Percentiles rank a stretch among this genome's conserved stretches.
Evolutionary conservation across 2,329 filamentous ascomycete genomes (phyloP).

Genomic region (Fusarium goolgardi): DNA sequence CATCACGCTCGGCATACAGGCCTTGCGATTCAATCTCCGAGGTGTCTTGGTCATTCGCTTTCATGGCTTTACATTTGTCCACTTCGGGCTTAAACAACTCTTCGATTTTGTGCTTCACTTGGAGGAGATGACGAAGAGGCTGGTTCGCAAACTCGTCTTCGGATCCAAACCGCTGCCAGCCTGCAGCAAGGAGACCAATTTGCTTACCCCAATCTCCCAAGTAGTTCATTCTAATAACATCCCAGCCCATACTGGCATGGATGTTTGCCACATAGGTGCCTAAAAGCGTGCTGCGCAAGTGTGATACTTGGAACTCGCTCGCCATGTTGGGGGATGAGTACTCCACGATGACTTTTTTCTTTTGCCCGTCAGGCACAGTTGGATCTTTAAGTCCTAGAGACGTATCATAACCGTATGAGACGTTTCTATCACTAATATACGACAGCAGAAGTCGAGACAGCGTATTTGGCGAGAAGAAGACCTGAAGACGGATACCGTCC

Average conservation of each 20-base stretch:
- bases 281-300: conserved; percentile 77
- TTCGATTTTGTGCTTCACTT: conserved; percentile 76
- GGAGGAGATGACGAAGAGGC: conserved; percentile 75
- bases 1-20: conserved; percentile 61
- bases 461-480: conserved; percentile 41
- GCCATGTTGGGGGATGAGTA: conserved; percentile 82
- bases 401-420: conserved; percentile 39
- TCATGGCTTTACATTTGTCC: conserved; percentile 62
- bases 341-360: conserved; percentile 68
- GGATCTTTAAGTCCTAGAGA: conserved; percentile 35
- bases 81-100: conserved; percentile 71
- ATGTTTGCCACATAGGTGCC: conserved; percentile 75
- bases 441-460: conserved; percentile 35
- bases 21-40: conserved; percentile 53
- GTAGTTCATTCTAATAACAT: conserved; percentile 76
- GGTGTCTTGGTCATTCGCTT: conserved; percentile 55
- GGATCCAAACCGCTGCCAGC: conserved; percentile 73
- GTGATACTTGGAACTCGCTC: conserved; percentile 76
- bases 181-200: conserved; percentile 71
- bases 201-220: conserved; percentile 81
- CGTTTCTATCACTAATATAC: conserved; percentile 40
- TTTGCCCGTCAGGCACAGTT: conserved; percentile 2
- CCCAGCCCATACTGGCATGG: conserved; percentile 73
- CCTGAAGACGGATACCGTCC: conserved; percentile 44
- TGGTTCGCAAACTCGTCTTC: conserved; percentile 72